Conservation (phyloP, 164 flowering plant genomes). For the Echeveria elegans region DNA sequence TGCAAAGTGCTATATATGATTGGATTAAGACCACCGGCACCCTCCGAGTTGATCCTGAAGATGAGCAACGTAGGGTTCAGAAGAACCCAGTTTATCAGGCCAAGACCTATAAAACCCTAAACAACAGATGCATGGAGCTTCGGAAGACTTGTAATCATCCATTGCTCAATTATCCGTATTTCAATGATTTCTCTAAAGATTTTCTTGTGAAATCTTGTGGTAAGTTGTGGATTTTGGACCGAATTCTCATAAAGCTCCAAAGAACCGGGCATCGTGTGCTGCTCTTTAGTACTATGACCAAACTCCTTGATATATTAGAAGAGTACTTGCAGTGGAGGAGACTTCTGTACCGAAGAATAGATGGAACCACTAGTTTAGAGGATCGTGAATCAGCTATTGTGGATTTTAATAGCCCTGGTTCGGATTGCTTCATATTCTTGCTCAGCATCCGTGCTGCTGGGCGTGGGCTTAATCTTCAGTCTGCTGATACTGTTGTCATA, state of each 20-base stretch:
- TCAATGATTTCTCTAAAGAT: conserved; percentile 67
- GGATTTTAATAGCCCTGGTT: conserved; percentile 70
- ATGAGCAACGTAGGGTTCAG: conserved; percentile 60
- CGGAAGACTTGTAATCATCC: conserved; percentile 99
- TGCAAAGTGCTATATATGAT: conserved; percentile 91
- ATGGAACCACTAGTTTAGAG: conserved; percentile 93
- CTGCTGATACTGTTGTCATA: conserved; percentile 95
- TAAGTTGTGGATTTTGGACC: conserved; percentile 86
- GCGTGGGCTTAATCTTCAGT: conserved; percentile 90
- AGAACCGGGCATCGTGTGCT: conserved; percentile 92
- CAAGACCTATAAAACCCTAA: conserved; percentile 55
- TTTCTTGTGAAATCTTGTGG: conserved; percentile 95
- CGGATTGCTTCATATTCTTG: conserved; percentile 93
- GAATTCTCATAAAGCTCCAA: conserved; percentile 88
- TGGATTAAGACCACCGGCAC: conserved; percentile 98
- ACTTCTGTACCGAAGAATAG: conserved; percentile 83
- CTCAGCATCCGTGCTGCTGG: conserved; percentile 99
- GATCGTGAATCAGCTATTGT: conserved; percentile 97
- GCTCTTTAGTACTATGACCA: conserved; percentile 98
- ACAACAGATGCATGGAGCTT: conserved; percentile 96
- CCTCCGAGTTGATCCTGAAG: conserved; percentile 91
- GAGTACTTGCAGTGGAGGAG: conserved; percentile 90
- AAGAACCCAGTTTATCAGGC: conserved; percentile 67
- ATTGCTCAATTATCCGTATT: conserved; percentile 89
- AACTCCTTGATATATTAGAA: conserved; percentile 90